Conservation (phyloP, 2,329 filamentous ascomycete genomes). For the Lasiodiplodia gonubiensis region DNA sequence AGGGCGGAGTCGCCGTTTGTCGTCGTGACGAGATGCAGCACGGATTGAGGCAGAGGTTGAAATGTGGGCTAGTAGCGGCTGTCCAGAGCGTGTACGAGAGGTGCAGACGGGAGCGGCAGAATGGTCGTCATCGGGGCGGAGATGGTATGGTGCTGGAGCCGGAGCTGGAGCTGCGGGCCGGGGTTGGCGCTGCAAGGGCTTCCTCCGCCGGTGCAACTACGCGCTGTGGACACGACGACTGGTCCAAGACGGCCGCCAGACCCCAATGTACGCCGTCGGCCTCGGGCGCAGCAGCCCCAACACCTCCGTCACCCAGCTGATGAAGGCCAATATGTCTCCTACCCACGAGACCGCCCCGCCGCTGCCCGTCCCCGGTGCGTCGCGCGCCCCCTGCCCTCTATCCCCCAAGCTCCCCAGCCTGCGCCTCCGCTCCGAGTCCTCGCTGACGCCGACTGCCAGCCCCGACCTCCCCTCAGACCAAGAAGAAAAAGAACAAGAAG, state of each 20-base stretch:
- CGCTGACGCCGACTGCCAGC: slow-evolving; percentile 21
- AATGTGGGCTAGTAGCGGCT: background rate
- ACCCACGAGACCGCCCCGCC: slow-evolving; percentile 25
- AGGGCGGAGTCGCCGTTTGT: background rate
- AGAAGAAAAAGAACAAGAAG: slow-evolving; percentile 64
- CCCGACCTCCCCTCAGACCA: slow-evolving; percentile 23
- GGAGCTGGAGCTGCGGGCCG: slow-evolving; percentile 2
- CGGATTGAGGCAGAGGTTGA: background rate
- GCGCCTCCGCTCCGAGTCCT: slow-evolving; percentile 2
- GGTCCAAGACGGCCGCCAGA: background rate
- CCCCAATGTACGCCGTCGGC: slow-evolving; percentile 26
- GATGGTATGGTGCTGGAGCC: background rate
- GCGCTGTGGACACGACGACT: slow-evolving; percentile 26
- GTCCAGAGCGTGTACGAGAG: background rate
- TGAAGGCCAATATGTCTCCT: slow-evolving; percentile 29
- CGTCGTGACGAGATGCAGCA: background rate
- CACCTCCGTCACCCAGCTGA: slow-evolving; percentile 27
- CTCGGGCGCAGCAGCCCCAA: slow-evolving; percentile 24
- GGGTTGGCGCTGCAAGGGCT: slow-evolving; percentile 24
- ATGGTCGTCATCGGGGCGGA: background rate
- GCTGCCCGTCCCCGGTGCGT: slow-evolving; percentile 27
- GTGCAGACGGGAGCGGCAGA: background rate
- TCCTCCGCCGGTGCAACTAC: slow-evolving; percentile 1
- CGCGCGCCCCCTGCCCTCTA: slow-evolving; percentile 20
- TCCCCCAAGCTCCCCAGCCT: slow-evolving; percentile 4